Conservation (phyloP, 306 rosid genomes). For the Crotalaria pallida region DNA sequence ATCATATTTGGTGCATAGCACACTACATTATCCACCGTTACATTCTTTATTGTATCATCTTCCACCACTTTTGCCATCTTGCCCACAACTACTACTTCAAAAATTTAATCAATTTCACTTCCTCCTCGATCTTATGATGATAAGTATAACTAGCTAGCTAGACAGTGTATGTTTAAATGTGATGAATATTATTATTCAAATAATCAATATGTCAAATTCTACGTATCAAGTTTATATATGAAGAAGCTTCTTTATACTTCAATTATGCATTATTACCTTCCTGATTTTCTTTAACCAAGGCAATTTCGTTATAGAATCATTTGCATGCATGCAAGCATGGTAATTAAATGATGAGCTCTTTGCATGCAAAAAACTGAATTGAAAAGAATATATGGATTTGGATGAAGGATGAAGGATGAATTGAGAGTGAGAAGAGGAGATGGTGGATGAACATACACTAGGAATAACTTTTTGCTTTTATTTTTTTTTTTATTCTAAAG, state of each 20-base stretch:
- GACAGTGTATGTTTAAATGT: too few relatives aligned
- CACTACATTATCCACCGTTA: conserved; percentile 26
- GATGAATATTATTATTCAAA: too few relatives aligned
- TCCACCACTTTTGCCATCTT: conserved; percentile 17
- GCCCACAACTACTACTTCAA: too few relatives aligned
- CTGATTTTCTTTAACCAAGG: neutral
- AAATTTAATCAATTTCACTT: too few relatives aligned
- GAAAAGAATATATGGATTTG: neutral
- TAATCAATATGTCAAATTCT: too few relatives aligned
- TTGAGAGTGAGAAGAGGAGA: conserved; percentile 10
- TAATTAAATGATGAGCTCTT: neutral
- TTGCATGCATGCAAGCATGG: neutral
- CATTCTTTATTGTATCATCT: neutral
- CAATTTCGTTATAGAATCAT: neutral
- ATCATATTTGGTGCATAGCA: conserved; percentile 77
- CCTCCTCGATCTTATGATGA: too few relatives aligned
- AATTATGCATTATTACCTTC: neutral
- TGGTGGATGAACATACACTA: neutral
- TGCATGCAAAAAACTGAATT: neutral
- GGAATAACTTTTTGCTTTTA: neutral
- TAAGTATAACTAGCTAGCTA: too few relatives aligned
- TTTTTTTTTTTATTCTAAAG: neutral
- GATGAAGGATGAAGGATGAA: neutral
- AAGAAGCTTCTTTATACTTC: neutral
- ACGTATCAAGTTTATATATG: neutral